Conservation (phyloP, 2,329 filamentous ascomycete genomes). For the Pyrenophora tritici-repentis region DNA sequence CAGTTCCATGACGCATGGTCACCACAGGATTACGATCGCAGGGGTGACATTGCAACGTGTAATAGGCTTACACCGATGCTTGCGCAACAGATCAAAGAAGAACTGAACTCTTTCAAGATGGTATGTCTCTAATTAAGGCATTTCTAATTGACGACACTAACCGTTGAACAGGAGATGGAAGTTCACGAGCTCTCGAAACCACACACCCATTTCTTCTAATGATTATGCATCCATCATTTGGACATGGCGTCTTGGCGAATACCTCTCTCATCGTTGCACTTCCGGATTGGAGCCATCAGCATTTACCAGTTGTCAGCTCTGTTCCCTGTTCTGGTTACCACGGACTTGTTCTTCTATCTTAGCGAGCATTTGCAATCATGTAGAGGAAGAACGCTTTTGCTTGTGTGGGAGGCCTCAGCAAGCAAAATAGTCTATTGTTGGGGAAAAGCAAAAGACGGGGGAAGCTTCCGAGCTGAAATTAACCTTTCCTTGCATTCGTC, state of each 20-base stretch:
- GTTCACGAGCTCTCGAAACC: constrained; percentile 98
- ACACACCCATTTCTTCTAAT: constrained; percentile 99
- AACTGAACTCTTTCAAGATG: constrained; percentile 99
- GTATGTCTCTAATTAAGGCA: constrained; percentile 56
- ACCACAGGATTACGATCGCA: constrained; percentile 90
- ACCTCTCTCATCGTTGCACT: constrained; percentile 40
- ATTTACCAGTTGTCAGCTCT: constrained; percentile 49
- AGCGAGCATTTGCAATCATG: constrained; percentile 48
- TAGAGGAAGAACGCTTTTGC: constrained; percentile 34
- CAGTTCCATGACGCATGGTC: constrained; percentile 98
- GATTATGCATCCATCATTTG: constrained; percentile 49
- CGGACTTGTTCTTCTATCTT: constrained; percentile 48
- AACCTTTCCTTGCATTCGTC: constrained; percentile 35
- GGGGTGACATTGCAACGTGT: constrained; percentile 95
- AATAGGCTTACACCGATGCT: constrained; percentile 96
- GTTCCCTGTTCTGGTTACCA: constrained; percentile 50
- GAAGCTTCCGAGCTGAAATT: constrained; percentile 28
- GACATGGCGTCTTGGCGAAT: constrained; percentile 51
- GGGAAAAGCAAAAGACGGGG: constrained; percentile 27
- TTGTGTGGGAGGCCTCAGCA: constrained; percentile 25
- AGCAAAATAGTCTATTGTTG: constrained; percentile 24
- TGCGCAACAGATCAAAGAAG: constrained; percentile 98
- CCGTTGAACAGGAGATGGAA: constrained; percentile 83
- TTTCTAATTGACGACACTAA: constrained; percentile 47
- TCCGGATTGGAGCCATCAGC: constrained; percentile 46